A percentile compares a stretch with the other conserved stretches of the same genome.
phyloP scores from a whole-genome alignment of 2,329 filamentous ascomycete species.

The Trematosphaeria pertusa region DNA sequence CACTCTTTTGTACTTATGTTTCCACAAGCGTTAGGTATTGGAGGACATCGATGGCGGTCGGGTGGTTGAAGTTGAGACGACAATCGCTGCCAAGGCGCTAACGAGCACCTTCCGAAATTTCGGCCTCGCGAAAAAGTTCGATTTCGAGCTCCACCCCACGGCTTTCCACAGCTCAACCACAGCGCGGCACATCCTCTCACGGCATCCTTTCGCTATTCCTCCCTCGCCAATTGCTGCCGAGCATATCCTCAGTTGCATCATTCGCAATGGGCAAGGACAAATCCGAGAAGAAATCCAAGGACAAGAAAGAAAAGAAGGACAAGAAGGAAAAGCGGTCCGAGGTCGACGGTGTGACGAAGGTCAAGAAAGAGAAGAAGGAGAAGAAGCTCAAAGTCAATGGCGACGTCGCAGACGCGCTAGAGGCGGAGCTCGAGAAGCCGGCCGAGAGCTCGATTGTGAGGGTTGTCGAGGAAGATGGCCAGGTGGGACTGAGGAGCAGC shows the following conservation, averaged over 20 bases:
- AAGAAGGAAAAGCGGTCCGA: conserved; percentile 72
- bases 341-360: conserved; percentile 48
- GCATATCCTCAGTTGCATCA: too few relatives aligned
- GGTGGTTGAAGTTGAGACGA: conserved; percentile 4
- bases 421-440: conserved; percentile 65
- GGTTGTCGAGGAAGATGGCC: conserved; percentile 49
- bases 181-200: conserved; percentile 9
- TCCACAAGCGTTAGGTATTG: too few relatives aligned
- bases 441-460: conserved; percentile 60
- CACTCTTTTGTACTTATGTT: too few relatives aligned
- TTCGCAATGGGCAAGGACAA: conserved; percentile 46
- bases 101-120: conserved; percentile 16
- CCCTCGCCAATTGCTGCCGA: too few relatives aligned
- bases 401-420: conserved; percentile 64
- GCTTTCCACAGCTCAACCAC: conserved; percentile 16
- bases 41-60: too few relatives aligned
- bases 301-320: conserved; percentile 64
- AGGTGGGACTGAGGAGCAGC: conserved; percentile 49
- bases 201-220: too few relatives aligned
- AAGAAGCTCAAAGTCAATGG: conserved; percentile 71
- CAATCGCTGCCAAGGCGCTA: conserved; percentile 12
- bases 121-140: conserved; percentile 27
- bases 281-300: conserved; percentile 50
- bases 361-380: conserved; percentile 66
- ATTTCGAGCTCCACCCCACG: conserved; percentile 20